Evolutionary conservation across 2,329 filamentous ascomycete genomes (phyloP).

Genomic region (Paracamarosporium sp.): DNA sequence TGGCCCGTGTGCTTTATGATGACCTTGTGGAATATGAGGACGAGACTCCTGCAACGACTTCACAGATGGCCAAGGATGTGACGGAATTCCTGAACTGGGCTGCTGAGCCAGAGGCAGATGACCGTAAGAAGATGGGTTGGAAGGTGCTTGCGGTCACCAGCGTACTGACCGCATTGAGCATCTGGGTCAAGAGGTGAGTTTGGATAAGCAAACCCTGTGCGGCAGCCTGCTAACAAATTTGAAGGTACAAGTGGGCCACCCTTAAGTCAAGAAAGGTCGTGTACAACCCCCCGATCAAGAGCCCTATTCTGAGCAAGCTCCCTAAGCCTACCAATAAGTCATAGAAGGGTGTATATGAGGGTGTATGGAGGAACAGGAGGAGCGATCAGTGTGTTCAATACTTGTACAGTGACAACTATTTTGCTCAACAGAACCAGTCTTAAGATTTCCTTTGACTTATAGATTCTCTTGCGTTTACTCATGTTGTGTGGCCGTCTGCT

Average conservation of each 20-base stretch:
- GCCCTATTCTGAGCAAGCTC: conserved; percentile 37
- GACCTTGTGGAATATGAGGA: conserved; percentile 98
- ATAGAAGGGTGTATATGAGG: conserved; percentile 34
- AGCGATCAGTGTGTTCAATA: conserved; percentile 43
- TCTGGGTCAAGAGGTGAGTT: conserved; percentile 89
- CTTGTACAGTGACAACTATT: conserved; percentile 48
- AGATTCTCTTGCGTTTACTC: conserved; percentile 22
- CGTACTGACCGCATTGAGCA: conserved; percentile 81
- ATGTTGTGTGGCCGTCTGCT: conserved; percentile 12
- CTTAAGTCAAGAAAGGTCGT: conserved; percentile 95
- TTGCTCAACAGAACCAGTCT: conserved; percentile 38
- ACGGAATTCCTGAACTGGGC: conserved; percentile 99
- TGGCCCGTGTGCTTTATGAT: conserved; percentile 98
- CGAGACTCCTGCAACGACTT: conserved; percentile 89
- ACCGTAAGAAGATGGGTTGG: conserved; percentile 99
- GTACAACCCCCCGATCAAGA: conserved; percentile 73
- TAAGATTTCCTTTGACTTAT: conserved; percentile 36
- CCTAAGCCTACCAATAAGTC: conserved; percentile 43
- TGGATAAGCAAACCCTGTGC: neutral
- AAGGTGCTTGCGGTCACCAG: conserved; percentile 87
- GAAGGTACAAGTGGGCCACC: conserved; percentile 92
- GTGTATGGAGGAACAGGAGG: conserved; percentile 16
- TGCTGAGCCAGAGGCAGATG: conserved; percentile 98
- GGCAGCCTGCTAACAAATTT: conserved; percentile 32
- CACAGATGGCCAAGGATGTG: conserved; percentile 99